Base-by-base conservation (phyloP, 2,329 filamentous ascomycete genomes). In the Venturia oleaginea region DNA sequence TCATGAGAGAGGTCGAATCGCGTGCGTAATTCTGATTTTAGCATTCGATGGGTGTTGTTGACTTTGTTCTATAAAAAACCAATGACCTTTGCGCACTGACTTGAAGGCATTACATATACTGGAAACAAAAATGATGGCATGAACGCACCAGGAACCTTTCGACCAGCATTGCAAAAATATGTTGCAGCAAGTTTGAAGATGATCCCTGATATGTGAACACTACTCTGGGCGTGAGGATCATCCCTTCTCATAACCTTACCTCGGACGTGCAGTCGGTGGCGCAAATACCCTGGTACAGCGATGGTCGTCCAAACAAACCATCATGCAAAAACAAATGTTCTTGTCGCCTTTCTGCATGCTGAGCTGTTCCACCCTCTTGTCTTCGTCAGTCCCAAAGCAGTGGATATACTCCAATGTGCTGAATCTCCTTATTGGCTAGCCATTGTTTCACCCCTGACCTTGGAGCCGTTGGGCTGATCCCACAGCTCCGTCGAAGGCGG, bases 361-460 rank as follows among this genome's bases (percentile, higher is more conserved):
- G 42, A 59, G 63, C 37, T 65, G 64, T 62, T 55, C 43, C 46
- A 51, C 64, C 15, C 63, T 55, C 40, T 42, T 38, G n/a, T 62
- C 64, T 65, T 65, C 59, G 46, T 22, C 38, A 32, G 22, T 63
- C 63, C 63, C 63, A 38, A 40, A 37, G 46, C 69, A 72, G 74
- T 73, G 74, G 73, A 73, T 74, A 71, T 73, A 70, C 71, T 69
- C 42, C 42, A 60, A 43, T 43, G 34, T 32, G 48, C 63, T 70
- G 62, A 40, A 69, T 67, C 68, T 71, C 67, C 66, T 69, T 67
- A 74, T 75, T 75, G 73, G 73, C 70, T 69, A 37, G 70, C 69
- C 69, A 68, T 68, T 73, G 73, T 76, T 75, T 76, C 74, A 76
- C 65, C 70, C 74, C 72, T 73, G 73, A 73, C 67, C 69, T 67